A percentile compares a stretch with the other conserved stretches of the same genome.
phyloP scores from a whole-genome alignment of 805 yeast species.

The Suhomyces prunicola region DNA sequence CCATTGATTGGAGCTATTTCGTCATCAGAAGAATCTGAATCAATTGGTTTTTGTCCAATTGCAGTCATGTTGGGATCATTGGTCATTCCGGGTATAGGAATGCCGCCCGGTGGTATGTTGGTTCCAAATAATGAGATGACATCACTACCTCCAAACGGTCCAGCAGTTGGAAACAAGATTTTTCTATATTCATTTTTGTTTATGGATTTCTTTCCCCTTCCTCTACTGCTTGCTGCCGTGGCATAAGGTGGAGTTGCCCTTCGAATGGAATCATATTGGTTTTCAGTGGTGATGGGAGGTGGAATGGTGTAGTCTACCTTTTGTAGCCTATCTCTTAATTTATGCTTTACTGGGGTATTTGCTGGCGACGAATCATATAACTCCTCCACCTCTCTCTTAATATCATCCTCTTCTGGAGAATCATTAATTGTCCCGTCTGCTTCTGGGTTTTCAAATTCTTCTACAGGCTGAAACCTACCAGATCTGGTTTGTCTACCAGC shows the following conservation, averaged over 20 bases:
- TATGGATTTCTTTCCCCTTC: conserved; percentile 30
- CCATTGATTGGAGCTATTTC: conserved; percentile 48
- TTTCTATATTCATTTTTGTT: conserved; percentile 51
- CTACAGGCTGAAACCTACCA: conserved; percentile 5
- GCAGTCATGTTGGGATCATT: conserved; percentile 26
- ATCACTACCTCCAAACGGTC: conserved; percentile 97
- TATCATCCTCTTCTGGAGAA: conserved; percentile 30
- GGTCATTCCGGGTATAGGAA: conserved; percentile 34
- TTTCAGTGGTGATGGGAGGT: conserved; percentile 63
- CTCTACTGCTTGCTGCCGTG: conserved; percentile 36
- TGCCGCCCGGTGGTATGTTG: conserved; percentile 52
- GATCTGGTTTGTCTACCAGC: conserved; percentile 19
- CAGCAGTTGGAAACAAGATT: conserved; percentile 87
- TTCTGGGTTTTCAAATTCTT: conserved; percentile 2
- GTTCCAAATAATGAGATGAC: conserved; percentile 79
- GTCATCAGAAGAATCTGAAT: conserved; percentile 64
- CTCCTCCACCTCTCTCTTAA: conserved; percentile 66
- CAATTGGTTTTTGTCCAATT: conserved; percentile 37
- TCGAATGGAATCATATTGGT: conserved; percentile 22
- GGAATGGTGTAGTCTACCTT: conserved; percentile 74
- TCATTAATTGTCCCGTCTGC: conserved; percentile 14
- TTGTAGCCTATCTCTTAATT: conserved; percentile 50
- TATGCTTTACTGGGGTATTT: conserved; percentile 39
- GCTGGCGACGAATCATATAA: conserved; percentile 60
- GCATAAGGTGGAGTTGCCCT: conserved; percentile 18